Base-by-base conservation (phyloP, 495 filamentous ascomycete genomes). In the Aspergillus bertholletiae region DNA sequence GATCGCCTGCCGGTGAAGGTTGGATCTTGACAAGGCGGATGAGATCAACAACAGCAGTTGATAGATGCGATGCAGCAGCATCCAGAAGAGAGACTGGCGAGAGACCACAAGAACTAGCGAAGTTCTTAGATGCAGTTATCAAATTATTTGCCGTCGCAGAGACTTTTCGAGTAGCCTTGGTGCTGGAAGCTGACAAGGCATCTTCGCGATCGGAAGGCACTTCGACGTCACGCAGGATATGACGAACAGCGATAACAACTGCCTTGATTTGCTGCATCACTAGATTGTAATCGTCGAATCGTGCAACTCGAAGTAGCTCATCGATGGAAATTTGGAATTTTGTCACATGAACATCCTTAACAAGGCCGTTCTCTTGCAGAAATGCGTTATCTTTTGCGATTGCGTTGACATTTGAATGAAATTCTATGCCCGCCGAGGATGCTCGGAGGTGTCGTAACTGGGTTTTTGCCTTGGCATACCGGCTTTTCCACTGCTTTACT, bases 251-350 rank as follows among this genome's bases (percentile, higher is more conserved):
- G 51, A 90, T 73, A 26, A 96, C 82, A 34, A 97, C 89, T 54
- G 78, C 63, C 65, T 92, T 96, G 80, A 96, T 88, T 57, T 87
- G 80, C 28, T 89, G 82, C 32, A 95, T 82, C 23, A 93, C 84
- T 44, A 79, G 76, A 26, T 82, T 78, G 0, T 90, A 84, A 46
- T 88, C 84, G n/a, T 87, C 82, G 23, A 73, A 78, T 15, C 93
- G 84, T 3, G 89, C 90, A 39, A 77, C 77, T 32, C 84, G 85
- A n/a, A 98, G 76, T 5, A 97, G 81, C 62, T 97, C 94, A 64
- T 97, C 94, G 53, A 98, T 88, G 15, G 92, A 84, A 58, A 97
- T 87, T 67, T 98, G 94, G 78, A 96, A 97, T 58, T 89, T 90
- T 32, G 94, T 96, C 44, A 98, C 83, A 72, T 96, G 87, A 20